Base-by-base conservation (phyloP, 1,284 basidiomycete species). In the Inonotus hispidus region DNA sequence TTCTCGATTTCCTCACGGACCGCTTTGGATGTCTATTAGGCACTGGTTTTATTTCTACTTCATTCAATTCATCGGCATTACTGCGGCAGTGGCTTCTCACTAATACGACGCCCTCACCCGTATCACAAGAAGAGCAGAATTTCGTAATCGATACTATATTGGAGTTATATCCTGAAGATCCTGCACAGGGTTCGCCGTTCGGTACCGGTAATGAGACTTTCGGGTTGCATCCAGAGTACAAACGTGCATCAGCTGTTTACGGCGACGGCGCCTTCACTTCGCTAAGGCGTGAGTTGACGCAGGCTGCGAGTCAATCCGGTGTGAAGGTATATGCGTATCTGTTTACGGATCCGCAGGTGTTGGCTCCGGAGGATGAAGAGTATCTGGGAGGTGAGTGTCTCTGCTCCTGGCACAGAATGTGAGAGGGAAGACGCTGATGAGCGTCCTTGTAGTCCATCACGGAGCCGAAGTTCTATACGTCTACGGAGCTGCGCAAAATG, bases 181-280 rank as follows among this genome's bases (percentile, higher is more conserved):
- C 82, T 5, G 69, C 77, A 5, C 66, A 78, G 1, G 81, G 82
- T 0, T 80, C 78, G 0, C 82, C 81, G 0, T 82, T 75, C 65
- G 74, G 74, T 41, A 81, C 80, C 0, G 80, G 81, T 1, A 77
- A 78, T 60, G 70, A 79, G 29, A 81, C 79, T 0, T 82, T 82
- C 62, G 80, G 79, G 0, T 67, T 77, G 5, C 73, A 72, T 41
- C 69, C 70, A 37, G 68, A 74, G 27, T 82, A 69, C 66, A 83
- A 83, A 64, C 74, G 77, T 21, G 70, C 67, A 23, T 69, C 80
- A 14, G 76, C 80, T 4, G 66, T 82, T n/a, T 37, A 65, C 39
- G 77, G 76, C 5, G 80, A 82, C 63, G 2, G 78, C 3, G 61
- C 57, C 19, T 81, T 81, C 68, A 72, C 74, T 21, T 74, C 76